Conservation (phyloP, 768 basidiomycete genomes). For the Trametes coccinea region DNA sequence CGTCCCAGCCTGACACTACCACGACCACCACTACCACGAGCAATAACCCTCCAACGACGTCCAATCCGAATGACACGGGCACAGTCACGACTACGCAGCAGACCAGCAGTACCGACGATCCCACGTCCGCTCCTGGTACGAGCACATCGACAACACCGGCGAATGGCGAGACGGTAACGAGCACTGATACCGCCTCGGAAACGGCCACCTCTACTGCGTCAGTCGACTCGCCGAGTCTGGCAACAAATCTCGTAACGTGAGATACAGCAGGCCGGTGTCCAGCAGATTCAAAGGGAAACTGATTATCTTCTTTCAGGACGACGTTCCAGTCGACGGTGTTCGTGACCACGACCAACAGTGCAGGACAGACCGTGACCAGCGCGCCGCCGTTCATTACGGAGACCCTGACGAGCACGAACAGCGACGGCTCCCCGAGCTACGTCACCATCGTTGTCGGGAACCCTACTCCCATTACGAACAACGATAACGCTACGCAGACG, state of each 20-base stretch:
- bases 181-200: not conserved
- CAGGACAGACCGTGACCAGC: conserved; percentile 48
- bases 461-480: conserved; percentile 56
- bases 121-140: conserved; percentile 22
- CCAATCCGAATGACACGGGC: conserved; percentile 21
- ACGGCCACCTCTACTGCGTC: not conserved
- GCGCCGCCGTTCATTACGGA: conserved; percentile 61
- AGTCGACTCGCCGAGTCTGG: not conserved
- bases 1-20: conserved; percentile 2
- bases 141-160: conserved; percentile 9
- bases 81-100: conserved; percentile 4
- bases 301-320: conserved; percentile 38
- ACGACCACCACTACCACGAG: conserved; percentile 17
- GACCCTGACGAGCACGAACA: conserved; percentile 53
- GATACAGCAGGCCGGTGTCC: not conserved
- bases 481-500: conserved; percentile 41
- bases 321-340: conserved; percentile 55
- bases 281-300: not conserved
- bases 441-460: conserved; percentile 68
- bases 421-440: conserved; percentile 53
- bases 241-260: conserved; percentile 8
- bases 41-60: conserved; percentile 11
- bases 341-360: conserved; percentile 59
- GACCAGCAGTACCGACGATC: not conserved
- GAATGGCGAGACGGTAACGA: not conserved